Evolutionary conservation across 257 asterid genomes (phyloP), one percentile per base, ranked within the genome.

Genomic region (Rubia yunnanensis): DNA sequence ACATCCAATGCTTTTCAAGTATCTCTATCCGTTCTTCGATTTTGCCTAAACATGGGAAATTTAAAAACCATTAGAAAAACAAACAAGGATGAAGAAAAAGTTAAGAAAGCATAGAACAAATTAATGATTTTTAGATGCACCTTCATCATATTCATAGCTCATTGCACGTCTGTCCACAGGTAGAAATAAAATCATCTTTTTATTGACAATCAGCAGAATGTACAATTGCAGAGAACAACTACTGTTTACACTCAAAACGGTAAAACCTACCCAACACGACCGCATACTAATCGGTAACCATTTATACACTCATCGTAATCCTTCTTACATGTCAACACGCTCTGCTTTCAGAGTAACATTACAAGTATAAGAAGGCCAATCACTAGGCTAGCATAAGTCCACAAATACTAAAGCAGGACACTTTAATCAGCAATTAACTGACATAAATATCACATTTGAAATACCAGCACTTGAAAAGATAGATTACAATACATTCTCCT

Each of bases 1-100:
- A 81, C 54, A 92, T 75, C 98, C 96, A 92, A 77, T 80, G 81
- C 78, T 83, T 85, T 84, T 85, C 95, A 35, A 92, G 89, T 72
- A 57, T 77, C 66, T 81, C 95, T 76, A 92, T 73, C 67, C 81
- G 81, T 57, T 52, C 80, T 76, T 83, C 92, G 63, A 87, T 83
- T 75, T 88, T 83, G 62, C 76, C 98, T 92, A 68, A 36, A 38
- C 60, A 70, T 31, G 63, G 8, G 20, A 79, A 63, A 73, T 31
- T 73, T 35, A 2, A 53, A 68, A 26, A 49, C 72, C 35, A 75
- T 44, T 24, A 3, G 10, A 52, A 64, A 4, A 30, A 55, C 35
- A 59, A 60, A 63, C 36, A 39, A 57, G 64, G 23, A 60, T 34
- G 48, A 26, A 34, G 20, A 58, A 15, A 31, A 36, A 38, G 15